These are phyloP conservation scores for Hygrocybe punicea DNA, from an alignment of 768 basidiomycete species.

Conservation along the genomic window DNA sequence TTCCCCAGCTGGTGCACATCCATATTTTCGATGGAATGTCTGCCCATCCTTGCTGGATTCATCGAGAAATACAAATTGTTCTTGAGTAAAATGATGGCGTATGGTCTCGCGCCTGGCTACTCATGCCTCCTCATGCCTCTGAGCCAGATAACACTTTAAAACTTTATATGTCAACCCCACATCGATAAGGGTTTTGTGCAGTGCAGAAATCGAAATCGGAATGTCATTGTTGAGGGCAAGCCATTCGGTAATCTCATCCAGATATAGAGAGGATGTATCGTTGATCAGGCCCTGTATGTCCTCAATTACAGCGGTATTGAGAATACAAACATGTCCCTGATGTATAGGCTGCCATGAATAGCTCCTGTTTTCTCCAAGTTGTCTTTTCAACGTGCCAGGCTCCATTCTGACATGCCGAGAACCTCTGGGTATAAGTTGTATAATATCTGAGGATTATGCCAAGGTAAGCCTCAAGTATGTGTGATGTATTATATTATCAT, in stretches of 20 bases:
- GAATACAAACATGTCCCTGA: conserved; percentile 5
- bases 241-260: conserved; percentile 25
- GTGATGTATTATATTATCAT: too few species aligned
- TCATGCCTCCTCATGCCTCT: conserved; percentile 17
- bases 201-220: conserved; percentile 14
- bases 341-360: conserved; percentile 9
- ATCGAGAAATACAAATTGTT: background rate
- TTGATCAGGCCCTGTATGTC: conserved; percentile 10
- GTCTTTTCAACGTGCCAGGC: background rate
- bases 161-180: conserved; percentile 23
- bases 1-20: background rate
- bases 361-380: conserved; percentile 9
- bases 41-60: too few species aligned
- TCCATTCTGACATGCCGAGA: background rate
- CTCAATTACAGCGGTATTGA: conserved; percentile 7
- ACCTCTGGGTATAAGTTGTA: too few species aligned
- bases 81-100: conserved; percentile 3
- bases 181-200: conserved; percentile 17
- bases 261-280: conserved; percentile 17
- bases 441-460: too few species aligned
- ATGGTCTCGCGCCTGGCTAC: conserved; percentile 14
- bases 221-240: conserved; percentile 15
- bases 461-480: too few species aligned
- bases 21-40: background rate
- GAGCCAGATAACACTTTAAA: conserved; percentile 15